Evolutionary conservation across 352 stramenopile species (phyloP).

Genomic region (Blastocystis hominis): DNA sequence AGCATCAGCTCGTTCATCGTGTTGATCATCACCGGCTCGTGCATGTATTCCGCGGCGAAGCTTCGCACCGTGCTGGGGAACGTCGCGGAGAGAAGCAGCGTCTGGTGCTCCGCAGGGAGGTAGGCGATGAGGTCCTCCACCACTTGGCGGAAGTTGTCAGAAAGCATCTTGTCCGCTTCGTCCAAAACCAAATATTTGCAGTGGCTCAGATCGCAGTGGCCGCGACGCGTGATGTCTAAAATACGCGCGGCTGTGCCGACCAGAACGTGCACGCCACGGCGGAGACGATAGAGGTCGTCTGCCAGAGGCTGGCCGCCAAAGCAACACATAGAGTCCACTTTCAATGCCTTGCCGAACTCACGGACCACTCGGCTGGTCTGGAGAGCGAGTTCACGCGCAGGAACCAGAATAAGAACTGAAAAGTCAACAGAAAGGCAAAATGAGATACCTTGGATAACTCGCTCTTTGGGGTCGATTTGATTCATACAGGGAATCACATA

Average conservation of each 20-base stretch:
- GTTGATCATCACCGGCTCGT: slow-evolving; percentile 97
- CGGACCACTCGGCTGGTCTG: slow-evolving; percentile 93
- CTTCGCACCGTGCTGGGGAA: slow-evolving; percentile 96
- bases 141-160: slow-evolving; percentile 90
- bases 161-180: slow-evolving; percentile 97
- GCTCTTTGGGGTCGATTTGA: slow-evolving; percentile 90
- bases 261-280: slow-evolving; percentile 95
- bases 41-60: slow-evolving; percentile 95
- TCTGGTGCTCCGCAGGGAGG: slow-evolving; percentile 83
- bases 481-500: slow-evolving; percentile 99
- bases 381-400: slow-evolving; percentile 91
- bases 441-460: slow-evolving; percentile 80
- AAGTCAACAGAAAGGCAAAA: background rate
- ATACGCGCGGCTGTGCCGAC: slow-evolving; percentile 94
- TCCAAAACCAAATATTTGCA: slow-evolving; percentile 97
- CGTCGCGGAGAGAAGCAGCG: slow-evolving; percentile 98
- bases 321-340: slow-evolving; percentile 90
- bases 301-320: slow-evolving; percentile 94
- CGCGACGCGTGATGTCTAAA: slow-evolving; percentile 93
- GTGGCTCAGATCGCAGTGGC: slow-evolving; percentile 86
- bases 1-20: slow-evolving; percentile 97
- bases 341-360: slow-evolving; percentile 94
- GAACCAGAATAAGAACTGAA: slow-evolving; percentile 90
- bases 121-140: slow-evolving; percentile 92
- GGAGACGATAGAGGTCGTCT: slow-evolving; percentile 99